Evolutionary conservation across 2,329 filamentous ascomycete species (phyloP).

Genomic region (Colletotrichum tamarilloi): DNA sequence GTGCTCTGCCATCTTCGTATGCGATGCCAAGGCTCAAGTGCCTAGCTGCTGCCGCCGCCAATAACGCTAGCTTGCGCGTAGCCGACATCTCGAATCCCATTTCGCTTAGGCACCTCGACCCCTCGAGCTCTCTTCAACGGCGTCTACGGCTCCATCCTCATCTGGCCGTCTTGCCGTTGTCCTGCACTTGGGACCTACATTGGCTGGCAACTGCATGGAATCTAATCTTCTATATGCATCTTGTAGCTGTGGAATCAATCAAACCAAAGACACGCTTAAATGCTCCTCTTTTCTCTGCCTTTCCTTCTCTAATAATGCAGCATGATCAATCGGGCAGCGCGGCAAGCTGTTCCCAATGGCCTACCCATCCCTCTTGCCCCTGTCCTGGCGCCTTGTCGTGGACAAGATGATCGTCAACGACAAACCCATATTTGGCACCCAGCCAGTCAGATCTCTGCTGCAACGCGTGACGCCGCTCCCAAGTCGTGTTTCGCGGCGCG

Average conservation of each 20-base stretch:
- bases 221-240: constrained; percentile 8
- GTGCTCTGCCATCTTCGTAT: neutral
- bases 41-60: neutral
- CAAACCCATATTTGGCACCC: neutral
- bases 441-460: neutral
- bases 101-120: constrained; percentile 10
- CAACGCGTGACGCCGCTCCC: neutral
- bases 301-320: neutral
- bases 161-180: neutral
- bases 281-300: constrained; percentile 11
- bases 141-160: neutral
- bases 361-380: neutral
- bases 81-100: constrained; percentile 6
- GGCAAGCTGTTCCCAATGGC: constrained; percentile 13
- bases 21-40: neutral
- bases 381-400: neutral
- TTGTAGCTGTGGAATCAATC: constrained; percentile 17
- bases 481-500: neutral
- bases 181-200: neutral
- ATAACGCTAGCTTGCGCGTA: neutral
- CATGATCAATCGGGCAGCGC: constrained; percentile 13
- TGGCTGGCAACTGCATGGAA: neutral
- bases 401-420: neutral
- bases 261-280: constrained; percentile 25
- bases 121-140: constrained; percentile 4